Evolutionary conservation across 768 basidiomycete species (phyloP).

Genomic region (Amanita polypyramis): DNA sequence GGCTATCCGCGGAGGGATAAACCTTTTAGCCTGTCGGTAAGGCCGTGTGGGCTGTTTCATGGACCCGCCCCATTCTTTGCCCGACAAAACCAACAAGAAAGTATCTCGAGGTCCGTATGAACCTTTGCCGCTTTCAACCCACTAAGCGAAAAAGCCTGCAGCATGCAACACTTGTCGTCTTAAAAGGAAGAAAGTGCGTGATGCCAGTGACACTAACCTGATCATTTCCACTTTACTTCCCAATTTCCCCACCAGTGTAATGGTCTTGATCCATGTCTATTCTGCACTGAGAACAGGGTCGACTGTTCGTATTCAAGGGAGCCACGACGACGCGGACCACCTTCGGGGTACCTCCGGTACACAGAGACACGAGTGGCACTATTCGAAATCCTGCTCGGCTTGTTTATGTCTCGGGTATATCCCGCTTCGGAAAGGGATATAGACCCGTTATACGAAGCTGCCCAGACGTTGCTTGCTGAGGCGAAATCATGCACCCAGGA

Average conservation of each 20-base stretch:
- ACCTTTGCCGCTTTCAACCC: too few relatives aligned
- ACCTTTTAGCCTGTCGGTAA: not conserved
- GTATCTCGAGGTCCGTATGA: conserved; percentile 3
- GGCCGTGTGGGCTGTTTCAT: not conserved
- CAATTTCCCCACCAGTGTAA: conserved; percentile 15
- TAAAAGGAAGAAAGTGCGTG: conserved; percentile 20
- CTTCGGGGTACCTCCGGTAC: conserved; percentile 20
- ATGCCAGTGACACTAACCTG: not conserved
- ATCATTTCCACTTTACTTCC: too few relatives aligned
- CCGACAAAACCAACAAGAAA: conserved; percentile 6
- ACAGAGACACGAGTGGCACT: conserved; percentile 19
- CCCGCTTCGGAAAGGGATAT: conserved; percentile 1
- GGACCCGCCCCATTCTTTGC: not conserved
- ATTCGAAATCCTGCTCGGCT: conserved; percentile 19
- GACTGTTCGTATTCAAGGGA: conserved; percentile 22
- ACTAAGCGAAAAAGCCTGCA: not conserved
- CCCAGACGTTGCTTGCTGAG: conserved; percentile 11
- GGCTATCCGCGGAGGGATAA: not conserved
- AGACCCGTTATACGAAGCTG: conserved; percentile 12
- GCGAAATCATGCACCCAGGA: conserved; percentile 18
- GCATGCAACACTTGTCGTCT: conserved; percentile 22
- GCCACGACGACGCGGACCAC: conserved; percentile 19
- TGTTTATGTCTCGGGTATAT: conserved; percentile 12
- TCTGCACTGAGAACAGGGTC: conserved; percentile 18
- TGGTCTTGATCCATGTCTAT: conserved; percentile 20